A percentile compares a stretch with the other conserved stretches of the same genome.
Evolutionary conservation across 352 stramenopile genomes (phyloP).

Genomic region (Pythium utonaiense): DNA sequence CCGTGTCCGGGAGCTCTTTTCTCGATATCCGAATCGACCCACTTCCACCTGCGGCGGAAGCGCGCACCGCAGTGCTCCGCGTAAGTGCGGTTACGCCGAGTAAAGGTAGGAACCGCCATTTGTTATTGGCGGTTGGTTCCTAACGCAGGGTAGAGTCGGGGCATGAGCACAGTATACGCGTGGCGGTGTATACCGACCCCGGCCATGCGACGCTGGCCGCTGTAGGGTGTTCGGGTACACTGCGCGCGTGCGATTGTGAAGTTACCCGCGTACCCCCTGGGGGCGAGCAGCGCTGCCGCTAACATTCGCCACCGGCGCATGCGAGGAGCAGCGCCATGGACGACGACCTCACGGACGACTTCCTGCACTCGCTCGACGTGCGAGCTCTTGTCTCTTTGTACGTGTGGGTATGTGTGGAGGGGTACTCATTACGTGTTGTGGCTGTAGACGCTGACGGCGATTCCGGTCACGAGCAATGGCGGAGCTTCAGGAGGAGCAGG

Average conservation of each 20-base stretch:
- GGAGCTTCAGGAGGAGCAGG: not conserved
- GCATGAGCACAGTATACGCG: not conserved
- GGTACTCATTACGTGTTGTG: not conserved
- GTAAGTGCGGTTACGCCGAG: conserved; percentile 11
- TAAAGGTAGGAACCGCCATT: not conserved
- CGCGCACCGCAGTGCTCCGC: not conserved
- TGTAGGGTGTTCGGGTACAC: not conserved
- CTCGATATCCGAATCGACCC: conserved; percentile 1
- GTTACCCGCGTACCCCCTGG: not conserved
- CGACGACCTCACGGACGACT: conserved; percentile 62
- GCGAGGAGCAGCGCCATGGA: conserved; percentile 29
- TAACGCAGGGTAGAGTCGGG: conserved; percentile 4
- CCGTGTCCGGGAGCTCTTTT: conserved; percentile 1
- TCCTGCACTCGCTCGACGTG: conserved; percentile 71
- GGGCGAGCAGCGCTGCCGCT: not conserved
- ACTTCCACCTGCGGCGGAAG: not conserved
- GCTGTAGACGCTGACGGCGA: conserved; percentile 19
- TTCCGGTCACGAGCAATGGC: conserved; percentile 7
- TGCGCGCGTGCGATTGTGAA: conserved; percentile 1
- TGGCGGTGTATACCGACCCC: conserved; percentile 7
- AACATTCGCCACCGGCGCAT: not conserved
- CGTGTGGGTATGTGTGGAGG: not conserved
- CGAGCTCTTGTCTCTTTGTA: conserved; percentile 2
- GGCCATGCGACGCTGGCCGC: not conserved
- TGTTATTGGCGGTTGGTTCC: conserved; percentile 4